Base-by-base conservation (phyloP, 805 yeast species). In the Lipomyces orientalis region DNA sequence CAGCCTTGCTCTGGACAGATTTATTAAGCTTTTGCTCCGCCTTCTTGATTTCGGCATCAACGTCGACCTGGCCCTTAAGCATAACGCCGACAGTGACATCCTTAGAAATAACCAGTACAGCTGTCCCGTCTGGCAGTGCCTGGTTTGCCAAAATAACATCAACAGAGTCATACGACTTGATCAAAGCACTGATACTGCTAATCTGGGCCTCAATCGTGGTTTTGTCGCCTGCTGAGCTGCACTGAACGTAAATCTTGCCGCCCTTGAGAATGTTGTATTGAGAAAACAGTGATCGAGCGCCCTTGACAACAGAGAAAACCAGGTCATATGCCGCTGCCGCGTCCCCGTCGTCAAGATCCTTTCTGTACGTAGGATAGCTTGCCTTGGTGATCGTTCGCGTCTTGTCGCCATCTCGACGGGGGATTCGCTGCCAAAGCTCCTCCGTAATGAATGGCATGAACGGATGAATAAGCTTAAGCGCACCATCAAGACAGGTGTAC, bases 371-470 rank as follows among this genome's bases (percentile, higher is more conserved):
- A 65, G 99, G 99, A 83, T 88, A 95, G 60, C 83, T 74, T 54
- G 97, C 97, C 77, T 87, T 86, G 61, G 88, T 88, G 78, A 95
- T 92, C 25, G 97, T 85, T 61, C 79, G 82, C 34, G 92, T 83
- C 29, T 81, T 80, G 75, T 91, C 97, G 63, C 87, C 81, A 7
- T 86, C 85, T 78, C 97, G 88, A 76, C 90, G 89, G 75, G 98
- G 98, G 76, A 95, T 83, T 81, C 98, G 91, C 83, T 95, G 99
- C 98, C 98, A 95, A 91, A 95, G 87, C 84, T 95, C 99, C 81
- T 95, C 99, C 59, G 98, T 89, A 73, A 95, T 83, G 78, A 87
- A 95, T 52, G 99, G 99, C 99, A 95, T 95, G 84, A 92, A 95
- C 79, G 99, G 99, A 78, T 94, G 98, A 74, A 94, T 95, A 82